A percentile compares a stretch with the other conserved stretches of the same genome.
Conservation (phyloP, 2,329 filamentous ascomycete genomes). For the Triangularia verruculosa region DNA sequence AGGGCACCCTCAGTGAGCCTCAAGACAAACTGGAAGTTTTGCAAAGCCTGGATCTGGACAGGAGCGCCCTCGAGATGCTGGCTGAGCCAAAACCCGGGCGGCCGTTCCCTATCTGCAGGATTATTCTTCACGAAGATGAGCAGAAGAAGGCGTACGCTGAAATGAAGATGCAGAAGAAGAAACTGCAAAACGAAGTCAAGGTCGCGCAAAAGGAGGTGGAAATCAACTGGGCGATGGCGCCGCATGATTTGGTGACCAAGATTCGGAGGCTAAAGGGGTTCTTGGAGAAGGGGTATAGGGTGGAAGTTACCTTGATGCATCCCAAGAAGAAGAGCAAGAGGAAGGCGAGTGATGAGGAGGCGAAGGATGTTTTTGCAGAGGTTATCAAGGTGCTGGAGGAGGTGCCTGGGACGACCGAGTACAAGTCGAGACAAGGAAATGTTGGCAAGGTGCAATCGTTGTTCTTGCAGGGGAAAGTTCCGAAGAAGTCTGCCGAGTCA, state of each 20-base stretch:
- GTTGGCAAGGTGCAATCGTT: constrained; percentile 39
- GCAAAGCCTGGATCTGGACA: constrained; percentile 32
- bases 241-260: constrained; percentile 70
- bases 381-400: constrained; percentile 35
- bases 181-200: constrained; percentile 42
- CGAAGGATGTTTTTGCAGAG: constrained; percentile 50
- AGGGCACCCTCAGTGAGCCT: constrained; percentile 40
- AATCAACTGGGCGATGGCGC: constrained; percentile 81
- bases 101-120: background rate
- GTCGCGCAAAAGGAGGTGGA: constrained; percentile 72
- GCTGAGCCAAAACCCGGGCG: constrained; percentile 6
- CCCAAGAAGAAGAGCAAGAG: constrained; percentile 51
- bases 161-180: constrained; percentile 26
- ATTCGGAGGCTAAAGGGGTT: constrained; percentile 67
- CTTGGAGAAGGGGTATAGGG: constrained; percentile 68
- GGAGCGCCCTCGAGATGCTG: constrained; percentile 19
- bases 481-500: no score
- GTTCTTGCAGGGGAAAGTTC: constrained; percentile 38
- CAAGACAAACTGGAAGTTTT: constrained; percentile 41
- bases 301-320: constrained; percentile 68
- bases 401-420: constrained; percentile 40
- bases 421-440: constrained; percentile 41
- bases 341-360: constrained; percentile 54
- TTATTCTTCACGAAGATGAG: background rate
- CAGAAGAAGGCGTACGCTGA: constrained; percentile 11